A percentile compares a stretch with the other conserved stretches of the same genome.
Conservation (phyloP, 441 rosid genomes). For the Euphorbia celastroides region DNA sequence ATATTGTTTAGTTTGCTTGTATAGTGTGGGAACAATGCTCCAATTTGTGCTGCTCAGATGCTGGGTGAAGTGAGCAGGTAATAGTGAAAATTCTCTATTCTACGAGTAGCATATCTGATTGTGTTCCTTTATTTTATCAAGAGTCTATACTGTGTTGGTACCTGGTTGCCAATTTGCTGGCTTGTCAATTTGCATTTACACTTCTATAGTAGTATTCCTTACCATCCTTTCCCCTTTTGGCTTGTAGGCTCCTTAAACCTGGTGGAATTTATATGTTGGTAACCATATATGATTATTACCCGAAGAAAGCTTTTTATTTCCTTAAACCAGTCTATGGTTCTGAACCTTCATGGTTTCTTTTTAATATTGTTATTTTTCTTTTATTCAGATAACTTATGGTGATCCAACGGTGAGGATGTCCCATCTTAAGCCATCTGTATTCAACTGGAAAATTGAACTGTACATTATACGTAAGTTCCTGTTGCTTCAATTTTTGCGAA, state of each 20-base stretch:
- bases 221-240: conserved; percentile 12
- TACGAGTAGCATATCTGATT: conserved; percentile 9
- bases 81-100: conserved; percentile 19
- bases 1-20: conserved; percentile 14
- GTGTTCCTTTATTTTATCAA: conserved; percentile 4
- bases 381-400: conserved; percentile 79
- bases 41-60: conserved; percentile 65
- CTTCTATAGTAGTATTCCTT: conserved; percentile 8
- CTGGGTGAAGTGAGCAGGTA: conserved; percentile 97
- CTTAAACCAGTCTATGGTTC: no score
- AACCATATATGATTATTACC: conserved; percentile 42
- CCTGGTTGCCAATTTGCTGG: no score
- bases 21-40: conserved; percentile 85
- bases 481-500: background rate
- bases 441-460: conserved; percentile 64
- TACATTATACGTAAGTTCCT: conserved; percentile 66
- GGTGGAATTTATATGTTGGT: conserved; percentile 89
- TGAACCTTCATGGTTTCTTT: no score
- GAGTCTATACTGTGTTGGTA: background rate
- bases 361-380: background rate
- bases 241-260: conserved; percentile 74
- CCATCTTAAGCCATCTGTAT: conserved; percentile 51
- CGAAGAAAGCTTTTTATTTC: conserved; percentile 14
- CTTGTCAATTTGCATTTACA: background rate
- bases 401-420: conserved; percentile 86